Conservation (phyloP, 176 grass and related monocot genomes). For the Aegilops tauschii region DNA sequence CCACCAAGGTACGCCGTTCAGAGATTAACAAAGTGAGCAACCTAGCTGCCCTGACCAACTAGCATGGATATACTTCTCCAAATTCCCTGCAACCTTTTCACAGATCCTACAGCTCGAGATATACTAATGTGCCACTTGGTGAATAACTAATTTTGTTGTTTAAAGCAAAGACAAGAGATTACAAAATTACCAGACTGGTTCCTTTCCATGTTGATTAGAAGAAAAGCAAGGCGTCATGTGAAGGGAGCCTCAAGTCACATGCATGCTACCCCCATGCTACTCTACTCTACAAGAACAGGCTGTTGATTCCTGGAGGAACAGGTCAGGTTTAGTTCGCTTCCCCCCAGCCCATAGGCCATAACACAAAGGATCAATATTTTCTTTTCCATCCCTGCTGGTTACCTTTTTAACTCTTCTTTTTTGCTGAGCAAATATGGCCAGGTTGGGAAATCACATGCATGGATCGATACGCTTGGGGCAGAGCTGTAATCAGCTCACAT, state of each 20-base stretch:
- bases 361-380: constrained; percentile 28
- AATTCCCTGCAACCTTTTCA: constrained; percentile 42
- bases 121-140: constrained; percentile 29
- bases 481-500: constrained; percentile 36
- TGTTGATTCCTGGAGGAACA: constrained; percentile 60
- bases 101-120: constrained; percentile 12
- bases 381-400: constrained; percentile 5
- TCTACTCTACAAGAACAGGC: constrained; percentile 55
- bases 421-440: constrained; percentile 35
- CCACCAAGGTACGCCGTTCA: constrained; percentile 19
- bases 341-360: not conserved
- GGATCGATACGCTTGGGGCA: constrained; percentile 25
- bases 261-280: constrained; percentile 33
- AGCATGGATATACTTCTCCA: constrained; percentile 44
- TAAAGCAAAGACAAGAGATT: constrained; percentile 51
- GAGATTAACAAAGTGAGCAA: constrained; percentile 39
- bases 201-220: constrained; percentile 25
- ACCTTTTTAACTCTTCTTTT: constrained; percentile 30
- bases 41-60: constrained; percentile 45
- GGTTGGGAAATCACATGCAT: constrained; percentile 52
- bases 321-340: constrained; percentile 28
- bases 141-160: constrained; percentile 35
- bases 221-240: constrained; percentile 53
- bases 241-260: constrained; percentile 53
- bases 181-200: constrained; percentile 46